Percentiles rank a stretch among this genome's conserved stretches.
Conservation (phyloP, 1,139 yeast species). For the Diutina sp. region DNA sequence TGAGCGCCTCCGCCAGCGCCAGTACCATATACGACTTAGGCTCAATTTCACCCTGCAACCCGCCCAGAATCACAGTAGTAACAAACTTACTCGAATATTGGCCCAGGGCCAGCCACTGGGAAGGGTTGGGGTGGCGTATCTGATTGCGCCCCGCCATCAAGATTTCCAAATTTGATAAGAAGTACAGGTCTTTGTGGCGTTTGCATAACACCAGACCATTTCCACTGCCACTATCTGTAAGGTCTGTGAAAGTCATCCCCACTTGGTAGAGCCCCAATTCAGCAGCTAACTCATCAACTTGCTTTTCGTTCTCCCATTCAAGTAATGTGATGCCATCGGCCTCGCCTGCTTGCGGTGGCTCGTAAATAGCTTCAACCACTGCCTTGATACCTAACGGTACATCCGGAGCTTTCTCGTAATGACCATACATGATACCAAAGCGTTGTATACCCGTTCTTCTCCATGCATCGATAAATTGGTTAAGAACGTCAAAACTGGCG, state of each 20-base stretch:
- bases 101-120: conserved; percentile 58
- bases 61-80: conserved; percentile 88
- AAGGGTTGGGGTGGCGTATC: conserved; percentile 45
- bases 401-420: conserved; percentile 61
- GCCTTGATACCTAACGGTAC: conserved; percentile 93
- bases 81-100: conserved; percentile 78
- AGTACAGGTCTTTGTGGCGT: conserved; percentile 86
- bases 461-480: conserved; percentile 85
- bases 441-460: conserved; percentile 80
- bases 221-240: conserved; percentile 75
- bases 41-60: conserved; percentile 76
- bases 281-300: conserved; percentile 42
- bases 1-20: conserved; percentile 75
- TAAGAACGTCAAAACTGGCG: conserved; percentile 58
- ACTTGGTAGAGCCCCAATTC: conserved; percentile 57
- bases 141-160: conserved; percentile 81
- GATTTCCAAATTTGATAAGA: conserved; percentile 75
- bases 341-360: conserved; percentile 83
- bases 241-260: conserved; percentile 83
- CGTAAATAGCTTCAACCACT: conserved; percentile 85
- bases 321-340: conserved; percentile 70
- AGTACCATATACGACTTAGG: conserved; percentile 87
- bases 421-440: conserved; percentile 75
- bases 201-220: conserved; percentile 87
- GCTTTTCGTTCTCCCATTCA: conserved; percentile 44